Percentiles rank a stretch among this genome's conserved stretches.
Evolutionary conservation across 768 basidiomycete species (phyloP).

Genomic region (Macrolepiota albuminosa): DNA sequence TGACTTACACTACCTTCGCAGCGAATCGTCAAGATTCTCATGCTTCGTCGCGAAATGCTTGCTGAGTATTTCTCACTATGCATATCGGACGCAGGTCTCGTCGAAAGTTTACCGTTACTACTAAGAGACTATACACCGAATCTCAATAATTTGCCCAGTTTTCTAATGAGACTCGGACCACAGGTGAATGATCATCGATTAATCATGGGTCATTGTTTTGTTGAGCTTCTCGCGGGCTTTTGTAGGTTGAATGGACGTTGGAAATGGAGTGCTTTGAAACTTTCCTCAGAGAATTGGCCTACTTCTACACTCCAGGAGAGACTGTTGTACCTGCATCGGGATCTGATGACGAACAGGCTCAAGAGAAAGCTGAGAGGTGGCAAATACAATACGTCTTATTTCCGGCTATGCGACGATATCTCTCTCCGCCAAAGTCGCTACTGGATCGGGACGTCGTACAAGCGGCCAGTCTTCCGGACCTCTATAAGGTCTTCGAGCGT

Average conservation of each 20-base stretch:
- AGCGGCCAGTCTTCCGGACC: constrained; percentile 83
- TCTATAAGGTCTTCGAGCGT: constrained; percentile 93
- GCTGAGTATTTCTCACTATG: constrained; percentile 84
- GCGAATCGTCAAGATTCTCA: constrained; percentile 62
- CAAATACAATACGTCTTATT: constrained; percentile 91
- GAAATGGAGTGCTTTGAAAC: constrained; percentile 84
- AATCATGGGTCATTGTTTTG: constrained; percentile 2
- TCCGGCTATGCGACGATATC: constrained; percentile 76
- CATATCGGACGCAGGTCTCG: constrained; percentile 59
- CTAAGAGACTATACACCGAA: constrained; percentile 88
- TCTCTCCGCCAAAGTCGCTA: constrained; percentile 61
- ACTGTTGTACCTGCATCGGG: constrained; percentile 16
- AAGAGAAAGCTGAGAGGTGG: constrained; percentile 67
- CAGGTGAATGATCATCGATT: constrained; percentile 49
- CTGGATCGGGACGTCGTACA: constrained; percentile 77
- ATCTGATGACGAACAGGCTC: constrained; percentile 29
- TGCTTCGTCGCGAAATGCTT: constrained; percentile 74
- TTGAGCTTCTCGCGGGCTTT: not conserved
- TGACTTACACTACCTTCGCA: constrained; percentile 21
- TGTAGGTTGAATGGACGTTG: constrained; percentile 81
- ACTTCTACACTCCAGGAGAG: constrained; percentile 79
- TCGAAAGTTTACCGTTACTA: constrained; percentile 80
- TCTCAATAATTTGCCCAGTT: constrained; percentile 82
- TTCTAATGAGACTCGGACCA: constrained; percentile 90
- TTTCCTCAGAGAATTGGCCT: constrained; percentile 86